These are phyloP conservation scores for Aspergillus hancockii DNA, from an alignment of 495 filamentous ascomycete species.

Conservation along the genomic window DNA sequence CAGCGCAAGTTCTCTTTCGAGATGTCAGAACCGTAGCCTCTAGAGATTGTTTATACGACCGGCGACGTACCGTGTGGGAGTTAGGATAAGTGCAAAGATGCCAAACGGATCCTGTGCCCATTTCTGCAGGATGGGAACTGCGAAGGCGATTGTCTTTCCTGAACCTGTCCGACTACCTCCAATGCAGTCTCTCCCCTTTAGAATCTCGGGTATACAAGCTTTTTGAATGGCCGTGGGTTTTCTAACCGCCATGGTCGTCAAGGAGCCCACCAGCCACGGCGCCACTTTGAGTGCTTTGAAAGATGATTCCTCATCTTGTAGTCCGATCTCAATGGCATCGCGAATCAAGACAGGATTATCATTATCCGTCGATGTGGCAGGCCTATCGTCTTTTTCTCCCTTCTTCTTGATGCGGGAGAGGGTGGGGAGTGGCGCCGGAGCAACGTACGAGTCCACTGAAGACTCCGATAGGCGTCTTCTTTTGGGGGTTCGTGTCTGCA, in stretches of 20 bases:
- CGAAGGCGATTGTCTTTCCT: conserved; percentile 98
- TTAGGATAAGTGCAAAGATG: conserved; percentile 86
- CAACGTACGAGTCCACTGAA: conserved; percentile 38
- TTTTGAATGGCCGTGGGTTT: conserved; percentile 90
- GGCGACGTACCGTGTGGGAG: conserved; percentile 70
- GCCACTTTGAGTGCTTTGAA: conserved; percentile 75
- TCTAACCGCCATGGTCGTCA: conserved; percentile 84
- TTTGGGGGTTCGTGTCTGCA: conserved; percentile 39
- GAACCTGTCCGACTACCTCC: conserved; percentile 93
- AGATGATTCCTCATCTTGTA: conserved; percentile 51
- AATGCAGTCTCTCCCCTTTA: conserved; percentile 90
- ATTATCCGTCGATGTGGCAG: conserved; percentile 20
- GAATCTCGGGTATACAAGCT: conserved; percentile 84
- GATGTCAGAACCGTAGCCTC: neutral
- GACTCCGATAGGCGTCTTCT: conserved; percentile 46
- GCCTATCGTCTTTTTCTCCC: conserved; percentile 25
- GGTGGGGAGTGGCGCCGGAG: conserved; percentile 43
- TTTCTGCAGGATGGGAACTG: conserved; percentile 87
- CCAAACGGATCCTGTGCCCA: conserved; percentile 92
- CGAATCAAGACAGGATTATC: conserved; percentile 42
- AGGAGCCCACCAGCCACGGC: conserved; percentile 86
- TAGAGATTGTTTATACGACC: neutral
- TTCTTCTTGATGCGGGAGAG: conserved; percentile 51
- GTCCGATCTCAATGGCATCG: conserved; percentile 47
- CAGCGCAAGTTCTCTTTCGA: conserved; percentile 77